Base-by-base conservation (phyloP, 2,329 filamentous ascomycete genomes). In the Pleomassaria siparia region DNA sequence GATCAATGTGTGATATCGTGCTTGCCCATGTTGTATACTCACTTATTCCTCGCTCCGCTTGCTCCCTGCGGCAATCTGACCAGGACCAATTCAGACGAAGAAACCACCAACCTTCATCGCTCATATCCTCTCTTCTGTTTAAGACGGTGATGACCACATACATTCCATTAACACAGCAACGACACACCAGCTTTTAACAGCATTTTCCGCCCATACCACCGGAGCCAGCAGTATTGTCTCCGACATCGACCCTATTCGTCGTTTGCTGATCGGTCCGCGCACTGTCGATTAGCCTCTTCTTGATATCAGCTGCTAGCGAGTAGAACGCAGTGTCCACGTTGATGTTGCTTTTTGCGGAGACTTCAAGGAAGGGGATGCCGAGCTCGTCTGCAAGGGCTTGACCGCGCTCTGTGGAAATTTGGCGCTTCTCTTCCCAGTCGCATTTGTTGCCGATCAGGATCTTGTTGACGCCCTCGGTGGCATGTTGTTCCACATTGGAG, bases 401-500 rank as follows among this genome's bases (percentile, higher is more conserved):
- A 62, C 94, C 94, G 68, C 91, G 87, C 72, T 96, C 91, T 50
- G 88, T 95, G 41, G 89, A 91, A 33, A 99, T 88, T 46, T 89
- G 91, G 60, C 94, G 87, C 82, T 97, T 97, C 77, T 99, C 94
- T 75, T 97, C 94, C 94, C 94, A 97, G 76, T 99, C 94, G 77
- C 94, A 99, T 78, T 99, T 99, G 83, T 99, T 99, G 72, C 94
- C 94, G 61, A 99, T 96, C 59, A 99, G 83, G 70, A 99, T 97
- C 81, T 97, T 99, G 84, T 97, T 96, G 70, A 99, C 94, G 66
- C 94, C 94, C 77, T 97, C 94, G 64, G 90, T 96, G 49, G 94
- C 94, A 76, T 99, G 91, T 74, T 96, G 91, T 73, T 96, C 91
- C 62, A 96, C 91, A 76, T 99, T 97, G 70, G 91, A 91, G 78